Conservation (phyloP, 2,329 filamentous ascomycete genomes). For the Rachicladosporium sp. region DNA sequence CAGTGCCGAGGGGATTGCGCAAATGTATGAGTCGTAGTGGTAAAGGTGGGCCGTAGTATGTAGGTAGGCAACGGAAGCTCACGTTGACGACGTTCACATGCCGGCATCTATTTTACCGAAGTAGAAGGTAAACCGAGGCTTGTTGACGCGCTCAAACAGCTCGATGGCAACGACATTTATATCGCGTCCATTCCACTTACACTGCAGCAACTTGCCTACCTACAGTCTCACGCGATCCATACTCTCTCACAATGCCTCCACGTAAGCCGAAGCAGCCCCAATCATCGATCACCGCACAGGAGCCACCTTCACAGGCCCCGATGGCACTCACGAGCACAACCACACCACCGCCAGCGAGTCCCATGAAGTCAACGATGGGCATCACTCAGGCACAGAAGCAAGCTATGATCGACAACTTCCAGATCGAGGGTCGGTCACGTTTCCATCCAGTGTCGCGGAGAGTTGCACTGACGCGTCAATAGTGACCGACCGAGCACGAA, state of each 20-base stretch:
- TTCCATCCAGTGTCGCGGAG: neutral
- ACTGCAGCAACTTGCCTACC: neutral
- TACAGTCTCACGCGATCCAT: neutral
- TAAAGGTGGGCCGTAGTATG: too few relatives aligned
- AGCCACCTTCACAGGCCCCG: constrained; percentile 5
- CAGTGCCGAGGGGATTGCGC: too few relatives aligned
- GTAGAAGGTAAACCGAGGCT: too few relatives aligned
- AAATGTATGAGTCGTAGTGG: neutral
- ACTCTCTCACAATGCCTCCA: neutral
- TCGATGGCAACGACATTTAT: too few relatives aligned
- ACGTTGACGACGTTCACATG: neutral
- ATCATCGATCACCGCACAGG: constrained; percentile 7
- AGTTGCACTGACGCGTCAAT: constrained; percentile 1
- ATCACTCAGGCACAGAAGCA: constrained; percentile 57
- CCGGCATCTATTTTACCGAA: neutral
- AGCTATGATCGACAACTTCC: constrained; percentile 75
- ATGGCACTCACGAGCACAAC: constrained; percentile 1
- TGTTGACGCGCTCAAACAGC: too few relatives aligned
- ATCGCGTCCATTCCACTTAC: neutral
- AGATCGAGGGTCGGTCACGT: constrained; percentile 59
- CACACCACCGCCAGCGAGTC: constrained; percentile 7
- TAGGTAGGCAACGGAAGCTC: too few relatives aligned
- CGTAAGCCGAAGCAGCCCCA: constrained; percentile 3
- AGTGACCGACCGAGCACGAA: constrained; percentile 82
- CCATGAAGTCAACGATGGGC: constrained; percentile 12